Evolutionary conservation across 768 basidiomycete genomes (phyloP).

Genomic region (Boletus vinaceobasis): DNA sequence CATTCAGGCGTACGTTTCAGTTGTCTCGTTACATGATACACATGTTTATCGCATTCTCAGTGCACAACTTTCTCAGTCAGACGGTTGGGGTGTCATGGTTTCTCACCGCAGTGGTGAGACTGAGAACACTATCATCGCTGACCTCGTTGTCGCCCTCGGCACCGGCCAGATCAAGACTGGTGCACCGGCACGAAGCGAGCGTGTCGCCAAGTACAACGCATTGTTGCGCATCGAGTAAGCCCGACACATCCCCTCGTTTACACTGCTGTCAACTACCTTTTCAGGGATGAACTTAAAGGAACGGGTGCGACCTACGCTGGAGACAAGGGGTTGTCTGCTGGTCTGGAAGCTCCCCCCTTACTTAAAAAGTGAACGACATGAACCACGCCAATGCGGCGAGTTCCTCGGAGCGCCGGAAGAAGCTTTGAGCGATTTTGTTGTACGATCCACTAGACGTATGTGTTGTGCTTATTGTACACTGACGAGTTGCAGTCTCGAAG

Average conservation of each 20-base stretch:
- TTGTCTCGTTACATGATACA: background rate
- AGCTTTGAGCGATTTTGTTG: constrained; percentile 15
- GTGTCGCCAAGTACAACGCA: constrained; percentile 92
- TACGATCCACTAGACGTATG: constrained; percentile 28
- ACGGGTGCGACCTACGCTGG: constrained; percentile 71
- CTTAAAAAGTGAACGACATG: constrained; percentile 51
- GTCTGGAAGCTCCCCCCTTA: constrained; percentile 67
- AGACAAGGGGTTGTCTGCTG: constrained; percentile 75
- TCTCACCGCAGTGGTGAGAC: constrained; percentile 99
- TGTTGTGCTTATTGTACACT: constrained; percentile 24
- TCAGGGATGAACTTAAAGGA: constrained; percentile 71
- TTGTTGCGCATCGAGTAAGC: constrained; percentile 88
- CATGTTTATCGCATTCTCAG: constrained; percentile 37
- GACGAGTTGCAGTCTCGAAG: constrained; percentile 17
- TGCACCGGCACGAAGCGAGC: constrained; percentile 93
- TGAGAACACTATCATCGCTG: constrained; percentile 94
- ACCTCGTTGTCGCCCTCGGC: constrained; percentile 90
- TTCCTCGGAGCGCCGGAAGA: background rate
- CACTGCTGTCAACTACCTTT: constrained; percentile 1
- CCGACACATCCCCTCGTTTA: background rate
- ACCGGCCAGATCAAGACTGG: constrained; percentile 98
- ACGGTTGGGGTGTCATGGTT: constrained; percentile 99
- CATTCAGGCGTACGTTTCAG: constrained; percentile 83
- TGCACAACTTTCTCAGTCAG: constrained; percentile 92
- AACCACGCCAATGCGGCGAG: constrained; percentile 3